Base-by-base conservation (phyloP, 345 rosid genomes). In the Brassica rapa region DNA sequence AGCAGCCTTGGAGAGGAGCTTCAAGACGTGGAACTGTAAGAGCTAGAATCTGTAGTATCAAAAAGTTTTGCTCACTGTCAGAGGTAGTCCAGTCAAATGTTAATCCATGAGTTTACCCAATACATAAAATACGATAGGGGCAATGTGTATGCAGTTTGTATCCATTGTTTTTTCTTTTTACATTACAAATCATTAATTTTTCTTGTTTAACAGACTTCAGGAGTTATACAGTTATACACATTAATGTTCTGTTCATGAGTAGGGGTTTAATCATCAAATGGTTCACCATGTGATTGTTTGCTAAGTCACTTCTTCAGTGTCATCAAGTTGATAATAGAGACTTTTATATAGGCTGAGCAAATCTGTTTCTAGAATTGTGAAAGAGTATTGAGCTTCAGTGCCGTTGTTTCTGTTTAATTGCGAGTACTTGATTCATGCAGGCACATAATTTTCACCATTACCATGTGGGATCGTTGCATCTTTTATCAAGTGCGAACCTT, bases 391-490 rank as follows among this genome's bases (percentile, higher is more conserved):
- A 78, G 77, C 62, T 78, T 49, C 0, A 79, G 66, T 78, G 62
- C 43, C 73, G 24, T 59, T 59, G 75, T 27, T 70, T 55, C 71
- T 43, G 62, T 74, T 79, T 80, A 74, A 80, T 63, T 74, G 43
- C n/a, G 81, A 85, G 74, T 86, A 85, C 88, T 87, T 94, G 94
- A 84, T 92, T 92, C 89, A 87, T 92, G 97, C 96, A 94, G 97
- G 97, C 94, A 94, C 96, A 90, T 92, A 90, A 90, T 81, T 83
- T 83, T 83, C 82, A 65, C 78, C 73, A 68, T 80, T 83, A 75
- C 82, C 71, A 82, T 88, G 88, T 83, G 81, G 82, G 85, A 81
- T 81, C 79, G 79, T 87, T 85, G 81, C 92, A 77, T 83, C 89
- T 76, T 84, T 87, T 32, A 83, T 80, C 91, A 88, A 85, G 93